phyloP scores from a whole-genome alignment of 208 protist genomes.

The Phytomonas serpens region DNA sequence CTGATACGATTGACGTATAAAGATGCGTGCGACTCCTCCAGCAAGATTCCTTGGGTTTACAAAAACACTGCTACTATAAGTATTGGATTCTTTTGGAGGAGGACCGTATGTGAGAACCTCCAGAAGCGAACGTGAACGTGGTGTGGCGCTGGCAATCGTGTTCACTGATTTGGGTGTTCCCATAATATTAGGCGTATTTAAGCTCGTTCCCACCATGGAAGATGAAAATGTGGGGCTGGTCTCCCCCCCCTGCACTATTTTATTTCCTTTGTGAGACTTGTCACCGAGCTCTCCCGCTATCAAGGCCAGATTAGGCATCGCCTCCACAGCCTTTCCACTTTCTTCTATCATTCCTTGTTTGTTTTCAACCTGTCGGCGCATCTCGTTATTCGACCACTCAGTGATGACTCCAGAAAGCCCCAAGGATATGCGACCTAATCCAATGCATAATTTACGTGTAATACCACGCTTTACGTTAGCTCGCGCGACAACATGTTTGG shows the following conservation, averaged over 20 bases:
- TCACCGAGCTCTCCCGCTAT: constrained; percentile 9
- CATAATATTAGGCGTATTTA: not conserved
- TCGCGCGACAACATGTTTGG: constrained; percentile 41
- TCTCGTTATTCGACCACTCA: constrained; percentile 49
- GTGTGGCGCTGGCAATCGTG: constrained; percentile 30
- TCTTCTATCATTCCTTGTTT: not conserved
- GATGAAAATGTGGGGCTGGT: not conserved
- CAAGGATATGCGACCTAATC: constrained; percentile 66
- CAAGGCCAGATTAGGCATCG: constrained; percentile 13
- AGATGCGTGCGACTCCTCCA: constrained; percentile 46
- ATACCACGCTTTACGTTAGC: constrained; percentile 42
- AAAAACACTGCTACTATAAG: constrained; percentile 48
- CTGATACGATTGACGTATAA: constrained; percentile 60
- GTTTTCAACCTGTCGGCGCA: not conserved
- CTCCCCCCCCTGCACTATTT: not conserved
- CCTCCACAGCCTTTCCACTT: constrained; percentile 14
- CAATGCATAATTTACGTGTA: constrained; percentile 64
- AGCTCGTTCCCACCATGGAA: not conserved
- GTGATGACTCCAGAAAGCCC: constrained; percentile 60
- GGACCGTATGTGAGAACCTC: constrained; percentile 48
- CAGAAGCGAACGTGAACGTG: constrained; percentile 68
- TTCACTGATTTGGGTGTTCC: constrained; percentile 6
- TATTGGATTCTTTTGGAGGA: constrained; percentile 22
- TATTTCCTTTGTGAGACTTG: not conserved
- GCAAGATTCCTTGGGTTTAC: constrained; percentile 21